A percentile compares a stretch with the other conserved stretches of the same genome.
These are phyloP conservation scores for Lachnellula suecica DNA, from an alignment of 2,329 filamentous ascomycete genomes.

Conservation along the genomic window DNA sequence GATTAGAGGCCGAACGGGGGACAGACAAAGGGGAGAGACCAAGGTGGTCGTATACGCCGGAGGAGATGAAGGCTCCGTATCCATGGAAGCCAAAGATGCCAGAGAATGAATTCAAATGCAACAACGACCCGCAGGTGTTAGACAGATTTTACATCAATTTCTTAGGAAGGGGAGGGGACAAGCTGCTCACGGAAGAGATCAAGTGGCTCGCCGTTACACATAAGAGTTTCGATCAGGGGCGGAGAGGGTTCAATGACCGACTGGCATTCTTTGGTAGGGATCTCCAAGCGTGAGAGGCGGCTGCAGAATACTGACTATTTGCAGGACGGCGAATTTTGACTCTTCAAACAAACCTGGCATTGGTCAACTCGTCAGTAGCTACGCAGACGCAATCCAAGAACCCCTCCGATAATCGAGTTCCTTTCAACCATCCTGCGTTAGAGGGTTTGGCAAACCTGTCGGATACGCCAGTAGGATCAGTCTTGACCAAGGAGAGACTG, in stretches of 20 bases:
- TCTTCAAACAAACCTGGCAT: slow-evolving; percentile 62
- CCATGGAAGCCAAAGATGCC: slow-evolving; percentile 53
- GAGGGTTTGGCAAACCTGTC: slow-evolving; percentile 73
- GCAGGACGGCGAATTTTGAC: slow-evolving; percentile 58
- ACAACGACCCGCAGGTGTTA: slow-evolving; percentile 70
- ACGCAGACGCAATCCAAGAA: slow-evolving; percentile 38
- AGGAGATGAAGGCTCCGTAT: slow-evolving; percentile 68
- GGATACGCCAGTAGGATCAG: slow-evolving; percentile 54
- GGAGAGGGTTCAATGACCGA: slow-evolving; percentile 91
- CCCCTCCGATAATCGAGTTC: slow-evolving; percentile 50
- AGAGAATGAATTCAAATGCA: slow-evolving; percentile 62
- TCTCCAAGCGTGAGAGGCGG: background rate
- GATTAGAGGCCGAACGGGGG: slow-evolving; percentile 31
- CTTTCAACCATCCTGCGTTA: slow-evolving; percentile 70
- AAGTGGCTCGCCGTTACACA: slow-evolving; percentile 98
- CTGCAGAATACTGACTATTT: slow-evolving; percentile 16
- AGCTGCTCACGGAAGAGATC: slow-evolving; percentile 80
- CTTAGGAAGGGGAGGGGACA: slow-evolving; percentile 70
- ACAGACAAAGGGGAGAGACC: slow-evolving; percentile 43
- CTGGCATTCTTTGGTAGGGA: slow-evolving; percentile 80
- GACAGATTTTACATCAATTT: slow-evolving; percentile 77
- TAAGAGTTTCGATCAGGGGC: slow-evolving; percentile 96
- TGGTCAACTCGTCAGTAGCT: slow-evolving; percentile 46
- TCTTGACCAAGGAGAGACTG: slow-evolving; percentile 66
- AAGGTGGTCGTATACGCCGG: slow-evolving; percentile 71